A percentile compares a stretch with the other conserved stretches of the same genome.
Conservation (phyloP, 352 stramenopile genomes). For the Elongisporangium undulatum region DNA sequence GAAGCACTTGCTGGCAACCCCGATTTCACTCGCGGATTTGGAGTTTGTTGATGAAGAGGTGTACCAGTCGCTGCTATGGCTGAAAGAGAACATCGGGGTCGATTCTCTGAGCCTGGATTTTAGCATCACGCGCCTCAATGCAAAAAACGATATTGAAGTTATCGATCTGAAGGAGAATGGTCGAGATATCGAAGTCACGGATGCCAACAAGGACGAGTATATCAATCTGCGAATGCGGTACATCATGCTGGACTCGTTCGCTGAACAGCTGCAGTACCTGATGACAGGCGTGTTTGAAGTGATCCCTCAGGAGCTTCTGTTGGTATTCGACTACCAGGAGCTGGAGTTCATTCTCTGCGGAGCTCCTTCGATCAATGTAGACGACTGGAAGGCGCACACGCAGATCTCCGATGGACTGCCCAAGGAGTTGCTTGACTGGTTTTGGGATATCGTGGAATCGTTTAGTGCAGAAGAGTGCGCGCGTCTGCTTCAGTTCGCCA, state of each 20-base stretch:
- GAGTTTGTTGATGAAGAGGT: slow-evolving; percentile 72
- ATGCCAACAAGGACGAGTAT: slow-evolving; percentile 95
- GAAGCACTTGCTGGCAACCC: slow-evolving; percentile 49
- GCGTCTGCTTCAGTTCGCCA: slow-evolving; percentile 53
- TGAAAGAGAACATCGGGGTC: slow-evolving; percentile 55
- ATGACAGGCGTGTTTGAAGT: slow-evolving; percentile 94
- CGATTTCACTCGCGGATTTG: slow-evolving; percentile 69
- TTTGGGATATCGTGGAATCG: slow-evolving; percentile 47
- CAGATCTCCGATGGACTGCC: slow-evolving; percentile 72
- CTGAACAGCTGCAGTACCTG: slow-evolving; percentile 83
- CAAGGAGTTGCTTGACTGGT: slow-evolving; percentile 44
- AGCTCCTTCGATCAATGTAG: slow-evolving; percentile 49
- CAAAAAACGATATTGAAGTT: slow-evolving; percentile 38
- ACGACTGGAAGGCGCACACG: slow-evolving; percentile 52
- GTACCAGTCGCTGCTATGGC: slow-evolving; percentile 50
- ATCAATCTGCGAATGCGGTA: slow-evolving; percentile 91
- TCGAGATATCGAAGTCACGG: slow-evolving; percentile 57
- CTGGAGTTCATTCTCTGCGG: slow-evolving; percentile 52
- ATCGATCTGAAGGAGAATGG: slow-evolving; percentile 65
- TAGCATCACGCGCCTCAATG: slow-evolving; percentile 48
- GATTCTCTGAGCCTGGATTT: slow-evolving; percentile 52
- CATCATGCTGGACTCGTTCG: slow-evolving; percentile 88
- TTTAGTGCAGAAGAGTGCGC: slow-evolving; percentile 52
- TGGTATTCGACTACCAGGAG: slow-evolving; percentile 57
- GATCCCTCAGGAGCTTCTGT: slow-evolving; percentile 67